Evolutionary conservation across 2,329 filamentous ascomycete genomes (phyloP).

Genomic region (Hypoxylon sp.): DNA sequence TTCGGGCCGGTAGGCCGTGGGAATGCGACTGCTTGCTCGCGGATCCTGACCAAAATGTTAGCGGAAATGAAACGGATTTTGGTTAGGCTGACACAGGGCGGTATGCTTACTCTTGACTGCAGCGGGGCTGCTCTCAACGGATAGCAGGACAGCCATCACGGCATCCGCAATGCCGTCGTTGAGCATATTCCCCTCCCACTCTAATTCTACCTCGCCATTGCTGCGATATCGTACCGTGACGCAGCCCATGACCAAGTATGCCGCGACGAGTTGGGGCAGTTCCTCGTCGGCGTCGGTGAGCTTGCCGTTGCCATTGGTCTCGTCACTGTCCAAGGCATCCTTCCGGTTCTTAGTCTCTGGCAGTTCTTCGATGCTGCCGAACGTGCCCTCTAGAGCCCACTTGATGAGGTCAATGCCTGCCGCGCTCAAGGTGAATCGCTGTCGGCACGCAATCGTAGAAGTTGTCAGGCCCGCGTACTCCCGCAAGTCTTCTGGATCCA

Average conservation of each 20-base stretch:
- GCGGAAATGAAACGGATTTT: constrained; percentile 25
- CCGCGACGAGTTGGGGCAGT: constrained; percentile 65
- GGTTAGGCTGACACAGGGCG: constrained; percentile 20
- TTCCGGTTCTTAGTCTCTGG: constrained; percentile 64
- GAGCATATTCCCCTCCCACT: constrained; percentile 98
- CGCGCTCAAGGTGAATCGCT: constrained; percentile 87
- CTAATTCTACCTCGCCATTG: constrained; percentile 86
- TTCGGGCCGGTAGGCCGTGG: constrained; percentile 66
- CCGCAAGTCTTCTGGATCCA: constrained; percentile 95
- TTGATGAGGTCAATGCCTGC: constrained; percentile 91
- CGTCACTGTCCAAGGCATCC: constrained; percentile 55
- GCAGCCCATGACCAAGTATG: constrained; percentile 88
- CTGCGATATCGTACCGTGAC: constrained; percentile 83
- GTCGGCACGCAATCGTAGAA: constrained; percentile 92
- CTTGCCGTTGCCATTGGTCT: constrained; percentile 52
- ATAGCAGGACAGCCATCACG: constrained; percentile 91
- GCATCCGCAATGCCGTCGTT: constrained; percentile 99
- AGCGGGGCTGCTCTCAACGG: constrained; percentile 92
- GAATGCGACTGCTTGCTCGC: constrained; percentile 68
- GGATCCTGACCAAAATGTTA: constrained; percentile 69
- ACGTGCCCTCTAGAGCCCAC: constrained; percentile 95
- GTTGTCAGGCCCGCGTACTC: constrained; percentile 98
- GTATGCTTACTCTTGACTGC: constrained; percentile 83
- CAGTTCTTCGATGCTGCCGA: constrained; percentile 84
- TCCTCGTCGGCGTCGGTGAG: constrained; percentile 75